Evolutionary conservation across 2,329 filamentous ascomycete genomes (phyloP).

Genomic region (Talaromyces islandicus): DNA sequence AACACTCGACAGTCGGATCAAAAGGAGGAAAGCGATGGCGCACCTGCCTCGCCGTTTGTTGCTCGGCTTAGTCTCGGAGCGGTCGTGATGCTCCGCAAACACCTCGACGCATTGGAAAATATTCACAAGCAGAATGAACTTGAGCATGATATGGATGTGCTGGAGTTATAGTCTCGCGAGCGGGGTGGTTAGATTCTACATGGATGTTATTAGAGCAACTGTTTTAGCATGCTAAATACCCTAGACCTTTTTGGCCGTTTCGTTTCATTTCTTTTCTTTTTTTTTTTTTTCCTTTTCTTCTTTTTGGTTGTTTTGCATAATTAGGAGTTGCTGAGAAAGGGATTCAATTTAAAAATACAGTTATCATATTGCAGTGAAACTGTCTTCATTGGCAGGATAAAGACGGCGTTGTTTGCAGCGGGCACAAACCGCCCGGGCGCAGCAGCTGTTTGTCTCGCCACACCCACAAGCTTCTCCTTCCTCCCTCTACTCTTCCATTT

Average conservation of each 20-base stretch:
- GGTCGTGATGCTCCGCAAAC: constrained; percentile 25
- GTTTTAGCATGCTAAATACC: not conserved
- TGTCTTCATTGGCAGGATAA: not conserved
- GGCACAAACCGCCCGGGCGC: not conserved
- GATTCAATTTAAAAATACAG: not conserved
- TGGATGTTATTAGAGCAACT: not conserved
- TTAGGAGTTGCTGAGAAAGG: not conserved
- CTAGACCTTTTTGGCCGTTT: not conserved
- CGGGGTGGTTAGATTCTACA: not conserved
- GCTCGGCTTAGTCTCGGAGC: constrained; percentile 27
- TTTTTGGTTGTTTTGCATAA: not conserved
- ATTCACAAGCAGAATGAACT: constrained; percentile 8
- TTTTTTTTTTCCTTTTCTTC: not conserved
- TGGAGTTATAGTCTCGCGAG: not conserved
- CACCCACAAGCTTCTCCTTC: not conserved
- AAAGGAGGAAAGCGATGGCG: constrained; percentile 14
- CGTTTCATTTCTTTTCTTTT: not conserved
- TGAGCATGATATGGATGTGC: not conserved
- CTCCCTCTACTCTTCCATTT: not conserved
- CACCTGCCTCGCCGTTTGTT: constrained; percentile 22
- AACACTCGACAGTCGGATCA: constrained; percentile 15
- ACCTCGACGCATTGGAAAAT: constrained; percentile 20
- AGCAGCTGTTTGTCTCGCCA: not conserved
- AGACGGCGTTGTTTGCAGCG: not conserved
- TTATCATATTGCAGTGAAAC: not conserved